Percentiles rank a stretch among this genome's conserved stretches.
Evolutionary conservation across 1,139 yeast genomes (phyloP).

Genomic region (Geotrichum carabidarum): DNA sequence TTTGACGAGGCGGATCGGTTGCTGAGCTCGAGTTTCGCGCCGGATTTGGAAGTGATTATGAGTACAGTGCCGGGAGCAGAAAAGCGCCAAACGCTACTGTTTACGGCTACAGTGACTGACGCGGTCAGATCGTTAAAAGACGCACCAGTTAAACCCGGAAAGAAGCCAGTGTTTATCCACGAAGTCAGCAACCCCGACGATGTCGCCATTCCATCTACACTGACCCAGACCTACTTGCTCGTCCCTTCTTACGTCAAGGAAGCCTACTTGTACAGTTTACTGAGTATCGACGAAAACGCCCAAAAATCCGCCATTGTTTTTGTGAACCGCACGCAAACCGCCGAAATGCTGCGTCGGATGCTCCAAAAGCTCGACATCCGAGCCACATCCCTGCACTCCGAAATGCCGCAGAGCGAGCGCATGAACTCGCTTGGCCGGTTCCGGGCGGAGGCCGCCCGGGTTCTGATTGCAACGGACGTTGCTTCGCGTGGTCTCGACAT

Average conservation of each 20-base stretch:
- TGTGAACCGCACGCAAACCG: constrained; percentile 85
- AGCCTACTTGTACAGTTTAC: constrained; percentile 68
- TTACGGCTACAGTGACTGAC: constrained; percentile 95
- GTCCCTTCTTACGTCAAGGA: constrained; percentile 85
- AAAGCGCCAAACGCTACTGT: constrained; percentile 76
- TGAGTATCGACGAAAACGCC: constrained; percentile 57
- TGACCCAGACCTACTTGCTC: constrained; percentile 51
- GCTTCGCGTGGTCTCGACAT: constrained; percentile 97
- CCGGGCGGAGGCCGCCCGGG: constrained; percentile 89
- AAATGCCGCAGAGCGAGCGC: constrained; percentile 89
- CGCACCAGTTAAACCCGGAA: constrained; percentile 55
- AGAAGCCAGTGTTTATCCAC: constrained; percentile 66
- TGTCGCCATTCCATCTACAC: constrained; percentile 74
- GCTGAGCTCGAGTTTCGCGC: constrained; percentile 75
- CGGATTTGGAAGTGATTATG: constrained; percentile 67
- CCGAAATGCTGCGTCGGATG: constrained; percentile 77
- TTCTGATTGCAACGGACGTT: constrained; percentile 89
- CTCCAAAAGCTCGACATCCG: constrained; percentile 67
- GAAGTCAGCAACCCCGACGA: constrained; percentile 66
- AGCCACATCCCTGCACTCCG: constrained; percentile 88
- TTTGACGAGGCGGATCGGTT: constrained; percentile 95
- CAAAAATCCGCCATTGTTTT: constrained; percentile 75
- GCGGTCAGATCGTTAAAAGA: constrained; percentile 78
- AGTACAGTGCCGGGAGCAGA: constrained; percentile 63
- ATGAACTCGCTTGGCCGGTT: constrained; percentile 86